Base-by-base conservation (phyloP, 192 early-diverging fungal species). In the Phycomyces blakesleeanus region DNA sequence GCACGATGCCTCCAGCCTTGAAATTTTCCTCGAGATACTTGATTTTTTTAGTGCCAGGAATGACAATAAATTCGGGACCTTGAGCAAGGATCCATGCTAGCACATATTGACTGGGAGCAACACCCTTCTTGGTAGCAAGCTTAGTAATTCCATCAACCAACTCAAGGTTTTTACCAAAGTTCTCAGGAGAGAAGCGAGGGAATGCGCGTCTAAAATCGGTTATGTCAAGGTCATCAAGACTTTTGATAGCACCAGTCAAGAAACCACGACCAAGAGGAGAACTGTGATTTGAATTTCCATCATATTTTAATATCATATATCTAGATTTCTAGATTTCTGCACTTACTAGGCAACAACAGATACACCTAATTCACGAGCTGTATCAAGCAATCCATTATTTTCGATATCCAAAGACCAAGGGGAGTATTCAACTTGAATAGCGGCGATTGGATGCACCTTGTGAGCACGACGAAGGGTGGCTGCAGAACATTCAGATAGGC, bases 1-100 rank as follows among this genome's bases (percentile, higher is more conserved):
- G 7, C 2, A 34, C 42, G 20, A 78, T 54, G 8, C 75, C 57
- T 0, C 58, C 71, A 52, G 77, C 75, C 42, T 40, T 44, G 34
- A 77, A 20, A 47, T 75, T 79, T 22, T 68, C 63, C n/a, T 79
- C 73, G 5, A 82, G 64, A 40, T 79, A 77, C 58, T 79, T 76
- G 44, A 75, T 66, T 25, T 67, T 58, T 62, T 72, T 84, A 21
- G 86, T 83, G 15, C 82, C 85, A 5, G 83, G 83, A 72, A 83
- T 83, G 11, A 72, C 76, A 71, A 83, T 66, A 29, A 85, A 66
- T 7, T 34, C 29, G 29, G 29, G 29, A 4, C 78, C 76, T 57
- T 87, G 85, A 4, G 72, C 67, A 24, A 85, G 50, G 24, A 87
- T 71, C 88, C 88, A 90, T 6, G 88, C 83, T 42, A 90, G 69